Evolutionary conservation across 495 filamentous ascomycete genomes (phyloP).

Genomic region (Neohortaea acidophila): DNA sequence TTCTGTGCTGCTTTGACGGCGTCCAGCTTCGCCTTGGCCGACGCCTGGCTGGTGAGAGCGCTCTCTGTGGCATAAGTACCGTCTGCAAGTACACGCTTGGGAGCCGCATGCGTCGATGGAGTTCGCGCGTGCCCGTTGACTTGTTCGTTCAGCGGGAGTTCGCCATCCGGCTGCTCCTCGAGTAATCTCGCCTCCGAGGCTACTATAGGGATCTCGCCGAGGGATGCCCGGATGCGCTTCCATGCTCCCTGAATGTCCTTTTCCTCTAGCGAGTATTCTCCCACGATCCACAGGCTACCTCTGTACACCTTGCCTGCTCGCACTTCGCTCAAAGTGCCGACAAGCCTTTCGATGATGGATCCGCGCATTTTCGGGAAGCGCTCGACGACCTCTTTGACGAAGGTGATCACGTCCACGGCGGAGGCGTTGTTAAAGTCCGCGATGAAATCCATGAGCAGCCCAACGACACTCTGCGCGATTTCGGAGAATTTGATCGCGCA

Average conservation of each 20-base stretch:
- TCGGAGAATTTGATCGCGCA: constrained; percentile 99
- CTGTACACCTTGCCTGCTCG: constrained; percentile 95
- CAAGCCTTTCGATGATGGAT: constrained; percentile 74
- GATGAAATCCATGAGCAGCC: constrained; percentile 98
- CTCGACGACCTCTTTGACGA: constrained; percentile 98
- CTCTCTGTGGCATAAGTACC: constrained; percentile 96
- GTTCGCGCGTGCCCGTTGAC: constrained; percentile 68
- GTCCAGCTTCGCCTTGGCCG: constrained; percentile 78
- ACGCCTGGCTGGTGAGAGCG: constrained; percentile 81
- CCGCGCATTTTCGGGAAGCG: constrained; percentile 84
- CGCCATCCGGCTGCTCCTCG: constrained; percentile 56
- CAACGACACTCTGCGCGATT: constrained; percentile 91
- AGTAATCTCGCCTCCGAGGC: constrained; percentile 87
- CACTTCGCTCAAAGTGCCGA: constrained; percentile 83
- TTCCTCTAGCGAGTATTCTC: constrained; percentile 89
- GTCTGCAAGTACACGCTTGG: constrained; percentile 83
- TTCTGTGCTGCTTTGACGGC: constrained; percentile 96
- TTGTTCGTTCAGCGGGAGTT: constrained; percentile 49
- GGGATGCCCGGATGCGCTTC: constrained; percentile 84
- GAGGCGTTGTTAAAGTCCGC: constrained; percentile 95
- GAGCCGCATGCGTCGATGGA: constrained; percentile 61
- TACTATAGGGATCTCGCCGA: constrained; percentile 95
- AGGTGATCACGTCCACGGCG: constrained; percentile 93
- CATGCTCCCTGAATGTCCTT: constrained; percentile 92
- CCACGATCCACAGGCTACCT: constrained; percentile 92